Conservation (phyloP, 2,329 filamentous ascomycete species). For the Microcyclosporella mali region DNA sequence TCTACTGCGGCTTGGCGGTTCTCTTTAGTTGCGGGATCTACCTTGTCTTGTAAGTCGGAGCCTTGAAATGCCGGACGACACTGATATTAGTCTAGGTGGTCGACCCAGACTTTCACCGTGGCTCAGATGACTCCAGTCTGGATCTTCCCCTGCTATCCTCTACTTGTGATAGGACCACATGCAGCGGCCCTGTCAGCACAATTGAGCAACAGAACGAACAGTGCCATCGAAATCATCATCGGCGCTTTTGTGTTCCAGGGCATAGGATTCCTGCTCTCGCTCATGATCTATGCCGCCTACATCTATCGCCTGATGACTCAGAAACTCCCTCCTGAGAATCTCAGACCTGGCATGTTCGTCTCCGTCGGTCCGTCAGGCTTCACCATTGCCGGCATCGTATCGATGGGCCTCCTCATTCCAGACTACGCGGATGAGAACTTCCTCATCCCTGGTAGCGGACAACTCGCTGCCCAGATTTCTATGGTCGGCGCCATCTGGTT, state of each 20-base stretch:
- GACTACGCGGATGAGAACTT: constrained; percentile 47
- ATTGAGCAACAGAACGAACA: constrained; percentile 31
- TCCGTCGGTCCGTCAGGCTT: constrained; percentile 71
- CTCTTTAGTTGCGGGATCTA: constrained; percentile 65
- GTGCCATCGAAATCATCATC: constrained; percentile 51
- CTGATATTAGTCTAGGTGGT: constrained; percentile 45
- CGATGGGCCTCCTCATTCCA: constrained; percentile 49
- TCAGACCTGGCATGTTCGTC: constrained; percentile 80
- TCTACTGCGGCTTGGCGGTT: constrained; percentile 63
- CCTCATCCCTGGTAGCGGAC: constrained; percentile 48
- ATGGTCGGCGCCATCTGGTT: constrained; percentile 55
- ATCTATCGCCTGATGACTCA: constrained; percentile 84
- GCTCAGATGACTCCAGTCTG: constrained; percentile 81
- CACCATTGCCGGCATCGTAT: constrained; percentile 56
- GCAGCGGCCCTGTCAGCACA: constrained; percentile 54
- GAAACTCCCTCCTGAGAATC: constrained; percentile 68
- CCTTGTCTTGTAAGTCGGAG: constrained; percentile 57
- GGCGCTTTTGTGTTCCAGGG: constrained; percentile 57
- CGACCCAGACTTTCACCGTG: constrained; percentile 62
- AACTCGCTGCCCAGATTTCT: constrained; percentile 50
- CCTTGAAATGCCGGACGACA: background rate
- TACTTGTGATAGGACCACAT: constrained; percentile 70
- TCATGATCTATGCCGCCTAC: constrained; percentile 80
- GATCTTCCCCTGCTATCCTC: constrained; percentile 80
- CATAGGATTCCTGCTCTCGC: constrained; percentile 58